phyloP scores from a whole-genome alignment of 2,329 filamentous ascomycete genomes.

The Falciphora oryzae region DNA sequence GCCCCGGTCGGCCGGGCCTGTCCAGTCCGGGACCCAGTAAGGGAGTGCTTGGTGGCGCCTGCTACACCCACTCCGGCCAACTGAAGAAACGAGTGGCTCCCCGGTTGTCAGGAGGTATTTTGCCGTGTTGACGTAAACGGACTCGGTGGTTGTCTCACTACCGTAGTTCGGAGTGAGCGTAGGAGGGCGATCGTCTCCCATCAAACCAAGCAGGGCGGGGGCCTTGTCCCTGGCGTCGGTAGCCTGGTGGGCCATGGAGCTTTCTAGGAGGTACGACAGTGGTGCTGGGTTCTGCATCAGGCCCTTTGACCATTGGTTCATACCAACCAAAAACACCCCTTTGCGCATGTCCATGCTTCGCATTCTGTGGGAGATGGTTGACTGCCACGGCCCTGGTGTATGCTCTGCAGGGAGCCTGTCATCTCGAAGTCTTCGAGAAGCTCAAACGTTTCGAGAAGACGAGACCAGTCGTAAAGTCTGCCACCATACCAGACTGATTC shows the following conservation, averaged over 20 bases:
- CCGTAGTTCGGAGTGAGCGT: neutral
- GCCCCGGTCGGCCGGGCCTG: too few species aligned
- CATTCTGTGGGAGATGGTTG: neutral
- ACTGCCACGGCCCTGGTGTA: neutral
- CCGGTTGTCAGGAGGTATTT: neutral
- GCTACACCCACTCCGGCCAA: neutral
- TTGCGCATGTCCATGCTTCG: neutral
- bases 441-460: neutral
- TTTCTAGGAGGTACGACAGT: neutral
- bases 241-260: neutral
- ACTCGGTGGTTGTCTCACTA: neutral
- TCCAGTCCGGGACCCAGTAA: constrained; percentile 1
- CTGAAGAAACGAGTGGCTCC: neutral
- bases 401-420: neutral
- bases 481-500: neutral
- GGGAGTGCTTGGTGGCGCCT: neutral
- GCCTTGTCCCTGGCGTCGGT: constrained; percentile 2
- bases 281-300: neutral
- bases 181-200: neutral
- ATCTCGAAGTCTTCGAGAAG: neutral
- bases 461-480: neutral
- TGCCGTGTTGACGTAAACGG: neutral
- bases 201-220: neutral
- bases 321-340: neutral
- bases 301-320: neutral